Conservation (phyloP, 306 rosid genomes). For the Quercus glauca region DNA sequence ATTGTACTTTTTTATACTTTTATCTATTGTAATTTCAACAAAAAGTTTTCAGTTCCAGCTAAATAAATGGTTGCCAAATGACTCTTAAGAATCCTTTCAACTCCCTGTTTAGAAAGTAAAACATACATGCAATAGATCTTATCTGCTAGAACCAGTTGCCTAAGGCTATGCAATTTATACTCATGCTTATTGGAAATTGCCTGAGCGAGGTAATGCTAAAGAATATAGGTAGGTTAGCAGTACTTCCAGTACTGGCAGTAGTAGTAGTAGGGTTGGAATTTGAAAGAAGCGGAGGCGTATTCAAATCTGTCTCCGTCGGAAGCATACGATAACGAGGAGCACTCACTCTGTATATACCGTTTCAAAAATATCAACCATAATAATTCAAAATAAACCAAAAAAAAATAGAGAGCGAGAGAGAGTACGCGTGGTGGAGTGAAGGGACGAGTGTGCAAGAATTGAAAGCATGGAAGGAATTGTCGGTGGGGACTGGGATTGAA, state of each 20-base stretch:
- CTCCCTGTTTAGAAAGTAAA: too few species aligned
- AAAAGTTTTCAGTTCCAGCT: too few species aligned
- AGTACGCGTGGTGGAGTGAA: slow-evolving; percentile 51
- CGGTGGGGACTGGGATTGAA: slow-evolving; percentile 92
- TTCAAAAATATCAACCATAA: background rate
- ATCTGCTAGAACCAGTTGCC: too few species aligned
- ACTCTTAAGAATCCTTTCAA: too few species aligned
- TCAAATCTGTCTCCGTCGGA: slow-evolving; percentile 84
- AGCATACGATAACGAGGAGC: slow-evolving; percentile 92
- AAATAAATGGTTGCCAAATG: too few species aligned
- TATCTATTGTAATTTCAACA: too few species aligned
- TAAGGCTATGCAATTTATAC: too few species aligned
- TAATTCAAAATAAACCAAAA: background rate
- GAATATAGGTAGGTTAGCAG: too few species aligned
- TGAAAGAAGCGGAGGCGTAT: slow-evolving; percentile 65
- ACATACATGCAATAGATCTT: too few species aligned
- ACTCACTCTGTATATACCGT: slow-evolving; percentile 38
- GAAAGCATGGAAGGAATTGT: slow-evolving; percentile 72
- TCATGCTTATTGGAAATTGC: too few species aligned
- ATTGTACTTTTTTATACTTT: too few species aligned
- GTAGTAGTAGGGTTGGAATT: slow-evolving; percentile 2
- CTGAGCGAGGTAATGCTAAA: too few species aligned
- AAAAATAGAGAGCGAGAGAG: background rate
- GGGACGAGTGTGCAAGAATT: slow-evolving; percentile 73
- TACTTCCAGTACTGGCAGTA: slow-evolving; percentile 47